Evolutionary conservation across 2,329 filamentous ascomycete species (phyloP), one percentile per base, ranked within the genome.

Genomic region (Zelopaecilomyces penicillatus): DNA sequence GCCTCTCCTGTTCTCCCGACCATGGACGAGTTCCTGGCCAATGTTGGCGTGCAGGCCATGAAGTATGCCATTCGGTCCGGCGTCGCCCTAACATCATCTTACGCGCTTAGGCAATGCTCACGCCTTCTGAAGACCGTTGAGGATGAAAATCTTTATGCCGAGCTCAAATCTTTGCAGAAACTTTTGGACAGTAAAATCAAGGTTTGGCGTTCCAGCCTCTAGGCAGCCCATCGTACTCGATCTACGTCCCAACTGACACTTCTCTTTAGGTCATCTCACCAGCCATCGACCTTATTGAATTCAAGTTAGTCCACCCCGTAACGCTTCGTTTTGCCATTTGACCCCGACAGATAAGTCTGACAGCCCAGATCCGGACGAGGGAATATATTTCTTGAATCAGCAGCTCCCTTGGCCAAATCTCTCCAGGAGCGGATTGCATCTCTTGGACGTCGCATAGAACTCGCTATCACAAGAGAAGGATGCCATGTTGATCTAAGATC

Each of bases 31-130:
- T 71, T 80, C 50, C 65, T 80, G 46, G 58, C 70, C 41, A 64
- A 66, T 37, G 61, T 80, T 47, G 75, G 75, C 50, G 64, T 70
- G 40, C 87, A 94, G 68, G 87, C 87, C 41, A 83, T 94, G 76
- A 95, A 88, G 68, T 94, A 93, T 76, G 89, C 89, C 61, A 90
- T 96, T 57, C 75, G 86, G 41, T 90, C 88, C 12, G 89, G 89
- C 41, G 83, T 97, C 53, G 81, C 85, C 40, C 76, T 95, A 52
- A 95, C 90, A 2, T 88, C 87, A 42, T 80, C 76, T 34, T 95
- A 89, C 67, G 87, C 89, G n/a, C 74, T 95, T 50, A 79, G 79
- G 46, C 88, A 95, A 64, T 89, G 85, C 46, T 80, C 83, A 1
- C 79, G 85, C 36, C 69, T 96, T 9, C 70, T 95, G 47, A 87